These are phyloP conservation scores for Amanita polypyramis DNA, from an alignment of 768 basidiomycete species.

Conservation along the genomic window DNA sequence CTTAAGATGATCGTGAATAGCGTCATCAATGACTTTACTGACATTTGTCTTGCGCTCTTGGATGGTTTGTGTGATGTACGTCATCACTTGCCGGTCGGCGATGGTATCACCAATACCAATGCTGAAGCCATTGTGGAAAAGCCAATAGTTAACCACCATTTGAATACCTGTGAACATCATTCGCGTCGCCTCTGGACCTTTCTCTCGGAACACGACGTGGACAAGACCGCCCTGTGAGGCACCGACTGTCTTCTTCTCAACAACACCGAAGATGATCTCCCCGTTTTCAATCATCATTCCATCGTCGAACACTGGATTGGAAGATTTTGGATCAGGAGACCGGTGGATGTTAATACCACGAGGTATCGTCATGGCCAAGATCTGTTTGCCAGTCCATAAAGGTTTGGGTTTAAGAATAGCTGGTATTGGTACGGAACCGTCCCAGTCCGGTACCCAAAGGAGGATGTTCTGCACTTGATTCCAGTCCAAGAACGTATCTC, in stretches of 20 bases:
- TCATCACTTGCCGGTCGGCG: constrained; percentile 85
- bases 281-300: constrained; percentile 97
- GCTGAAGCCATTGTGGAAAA: constrained; percentile 97
- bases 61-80: constrained; percentile 74
- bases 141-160: constrained; percentile 95
- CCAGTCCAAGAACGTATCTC: constrained; percentile 95
- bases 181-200: constrained; percentile 86
- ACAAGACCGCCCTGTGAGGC: constrained; percentile 90
- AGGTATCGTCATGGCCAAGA: constrained; percentile 85
- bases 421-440: constrained; percentile 84
- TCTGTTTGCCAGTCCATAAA: constrained; percentile 96
- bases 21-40: constrained; percentile 67
- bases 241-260: constrained; percentile 99
- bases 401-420: constrained; percentile 96
- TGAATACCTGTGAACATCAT: constrained; percentile 91
- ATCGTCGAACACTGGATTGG: constrained; percentile 81
- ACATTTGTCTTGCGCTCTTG: constrained; percentile 73
- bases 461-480: constrained; percentile 93
- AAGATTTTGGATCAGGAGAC: constrained; percentile 66
- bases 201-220: constrained; percentile 95
- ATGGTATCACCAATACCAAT: constrained; percentile 99
- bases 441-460: constrained; percentile 97
- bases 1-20: constrained; percentile 80
- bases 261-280: constrained; percentile 88
- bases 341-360: constrained; percentile 91